Evolutionary conservation across 2,329 filamentous ascomycete genomes (phyloP), one percentile per base, ranked within the genome.

Genomic region (Colletotrichum cuscutae): DNA sequence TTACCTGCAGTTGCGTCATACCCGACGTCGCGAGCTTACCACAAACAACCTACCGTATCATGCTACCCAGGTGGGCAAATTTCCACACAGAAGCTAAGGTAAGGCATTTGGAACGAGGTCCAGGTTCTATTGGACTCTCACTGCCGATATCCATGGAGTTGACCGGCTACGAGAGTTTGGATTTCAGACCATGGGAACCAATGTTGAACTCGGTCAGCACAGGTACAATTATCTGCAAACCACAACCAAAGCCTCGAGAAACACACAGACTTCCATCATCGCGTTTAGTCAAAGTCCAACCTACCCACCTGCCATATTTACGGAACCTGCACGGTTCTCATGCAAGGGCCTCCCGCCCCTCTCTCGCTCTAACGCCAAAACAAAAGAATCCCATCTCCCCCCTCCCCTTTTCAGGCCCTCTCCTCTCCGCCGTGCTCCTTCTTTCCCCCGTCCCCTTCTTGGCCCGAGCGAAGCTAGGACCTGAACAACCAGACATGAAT

Each of bases 261-360:
- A 28, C 30, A 28, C 30, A 68, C 64, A 72, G 65, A 60, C 53
- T 49, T 72, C 59, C 65, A 61, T 64, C 64, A 63, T 62, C 59
- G 54, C 60, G 58, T 62, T 49, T 15, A 42, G 22, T 61, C 49
- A 28, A 63, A 63, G 22, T 42, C 56, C 22, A 71, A 28, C 49
- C 22, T 58, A 60, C 53, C 64, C 65, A 68, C 62, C 68, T 64
- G 71, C 63, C 58, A 62, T 68, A 54, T 63, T 56, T 42, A 64
- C 15, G 19, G 42, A 19, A 9, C n/a, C 30, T 65, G 72, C 64
- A 62, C 72, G 56, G 64, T 65, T 59, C 71, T 61, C 59, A 61
- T 64, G 67, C 68, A 67, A 72, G 68, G 61, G 46, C 62, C 71
- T 54, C 68, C 63, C 63, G 58, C 63, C 26, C 58, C 62, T 63